phyloP scores from a whole-genome alignment of 2,329 filamentous ascomycete species.

The Alternaria dauci region DNA sequence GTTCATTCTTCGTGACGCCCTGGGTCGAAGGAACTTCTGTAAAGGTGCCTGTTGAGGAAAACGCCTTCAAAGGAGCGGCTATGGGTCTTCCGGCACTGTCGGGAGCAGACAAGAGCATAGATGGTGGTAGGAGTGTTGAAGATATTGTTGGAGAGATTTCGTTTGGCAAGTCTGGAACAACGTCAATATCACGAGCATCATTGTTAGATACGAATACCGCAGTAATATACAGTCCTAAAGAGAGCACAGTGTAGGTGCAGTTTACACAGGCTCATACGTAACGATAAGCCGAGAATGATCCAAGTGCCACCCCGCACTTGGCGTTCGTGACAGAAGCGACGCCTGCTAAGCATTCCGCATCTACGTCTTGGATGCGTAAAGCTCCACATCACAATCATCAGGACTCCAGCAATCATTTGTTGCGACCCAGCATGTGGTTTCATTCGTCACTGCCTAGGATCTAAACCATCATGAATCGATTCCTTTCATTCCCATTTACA shows the following conservation, averaged over 20 bases:
- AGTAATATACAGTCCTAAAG: not conserved
- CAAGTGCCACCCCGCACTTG: not conserved
- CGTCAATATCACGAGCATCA: not conserved
- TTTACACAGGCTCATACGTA: not conserved
- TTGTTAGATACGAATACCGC: not conserved
- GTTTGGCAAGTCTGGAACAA: not conserved
- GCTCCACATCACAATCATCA: slow-evolving; percentile 11
- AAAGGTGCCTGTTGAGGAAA: not conserved
- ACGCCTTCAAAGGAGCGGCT: not conserved
- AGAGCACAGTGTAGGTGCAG: not conserved
- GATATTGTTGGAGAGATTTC: not conserved
- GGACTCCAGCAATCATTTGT: slow-evolving; percentile 26
- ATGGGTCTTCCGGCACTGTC: not conserved
- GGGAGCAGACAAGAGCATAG: not conserved
- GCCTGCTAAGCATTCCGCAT: not conserved
- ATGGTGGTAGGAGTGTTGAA: not conserved
- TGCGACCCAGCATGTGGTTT: slow-evolving; percentile 46
- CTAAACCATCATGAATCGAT: slow-evolving; percentile 46
- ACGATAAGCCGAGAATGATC: not conserved
- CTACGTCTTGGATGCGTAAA: not conserved
- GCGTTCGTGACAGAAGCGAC: not conserved
- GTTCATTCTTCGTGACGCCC: not conserved
- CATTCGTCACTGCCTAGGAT: slow-evolving; percentile 49
- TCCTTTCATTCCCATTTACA: slow-evolving; percentile 38
- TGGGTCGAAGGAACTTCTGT: not conserved